Conservation (phyloP, 371 early-diverging fungal species). For the Choanephora cucurbitarum region DNA sequence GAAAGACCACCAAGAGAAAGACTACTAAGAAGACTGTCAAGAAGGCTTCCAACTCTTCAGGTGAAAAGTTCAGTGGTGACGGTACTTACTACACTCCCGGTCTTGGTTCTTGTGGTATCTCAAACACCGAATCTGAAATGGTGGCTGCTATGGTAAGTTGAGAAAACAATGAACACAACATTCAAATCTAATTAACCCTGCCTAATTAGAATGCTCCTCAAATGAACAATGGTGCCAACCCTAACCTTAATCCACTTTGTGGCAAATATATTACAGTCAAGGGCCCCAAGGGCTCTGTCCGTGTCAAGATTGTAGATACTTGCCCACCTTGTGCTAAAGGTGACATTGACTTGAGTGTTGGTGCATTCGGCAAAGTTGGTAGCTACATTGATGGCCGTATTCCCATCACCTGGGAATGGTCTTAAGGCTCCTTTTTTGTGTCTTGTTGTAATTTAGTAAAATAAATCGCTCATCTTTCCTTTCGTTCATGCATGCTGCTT, state of each 20-base stretch:
- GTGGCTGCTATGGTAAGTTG: conserved; percentile 44
- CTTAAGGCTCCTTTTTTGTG: conserved; percentile 12
- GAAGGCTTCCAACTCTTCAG: conserved; percentile 1
- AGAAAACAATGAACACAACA: neutral
- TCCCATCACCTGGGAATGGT: conserved; percentile 50
- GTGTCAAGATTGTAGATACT: conserved; percentile 45
- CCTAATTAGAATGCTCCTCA: conserved; percentile 41
- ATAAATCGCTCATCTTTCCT: neutral
- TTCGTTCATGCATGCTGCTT: neutral
- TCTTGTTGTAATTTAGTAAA: neutral
- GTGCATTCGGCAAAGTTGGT: conserved; percentile 55
- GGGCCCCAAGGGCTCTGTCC: conserved; percentile 42
- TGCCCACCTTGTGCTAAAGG: conserved; percentile 32
- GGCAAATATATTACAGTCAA: conserved; percentile 34
- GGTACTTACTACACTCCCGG: conserved; percentile 40
- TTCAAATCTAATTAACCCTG: conserved; percentile 2
- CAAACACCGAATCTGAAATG: conserved; percentile 22
- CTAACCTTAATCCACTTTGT: conserved; percentile 43
- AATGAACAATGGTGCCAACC: conserved; percentile 41
- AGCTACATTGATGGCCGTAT: conserved; percentile 45
- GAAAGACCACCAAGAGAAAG: conserved; percentile 17
- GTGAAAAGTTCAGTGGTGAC: conserved; percentile 28
- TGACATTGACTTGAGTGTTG: conserved; percentile 51
- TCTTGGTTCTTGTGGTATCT: conserved; percentile 40
- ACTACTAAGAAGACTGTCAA: conserved; percentile 11